Base-by-base conservation (phyloP, 2,329 filamentous ascomycete genomes). In the Clarireedia paspali region DNA sequence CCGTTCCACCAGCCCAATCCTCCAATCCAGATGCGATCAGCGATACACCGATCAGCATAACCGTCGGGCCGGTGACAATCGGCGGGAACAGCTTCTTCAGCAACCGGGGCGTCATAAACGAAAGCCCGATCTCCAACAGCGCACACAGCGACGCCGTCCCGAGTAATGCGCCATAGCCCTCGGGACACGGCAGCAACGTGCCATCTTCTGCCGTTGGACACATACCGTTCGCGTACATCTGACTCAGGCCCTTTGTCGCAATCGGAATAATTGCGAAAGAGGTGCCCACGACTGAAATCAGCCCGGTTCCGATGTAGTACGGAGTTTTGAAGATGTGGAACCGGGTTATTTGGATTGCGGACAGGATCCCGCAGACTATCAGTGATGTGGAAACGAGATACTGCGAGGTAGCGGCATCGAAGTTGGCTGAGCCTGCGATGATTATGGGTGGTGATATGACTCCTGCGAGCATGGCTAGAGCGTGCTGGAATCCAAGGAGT, bases 231-330 rank as follows among this genome's bases (percentile, higher is more conserved):
- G 40, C 74, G 38, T 92, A 92, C 87, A 91, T 92, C 67, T 92
- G 87, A 2, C 75, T 69, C 44, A 94, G 80, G 4, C 84, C 87
- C 47, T 88, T 86, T 34, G 79, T 80, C 1, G 88, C 87, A 26
- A 91, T 82, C 3, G 86, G 81, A 59, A 91, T 89, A 58, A 88
- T 85, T 47, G 86, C 78, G 67, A 92, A 92, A 0, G 87, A 89
- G 15, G 89, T 86, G 15, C 87, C 88, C 3, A 90, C 87, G 3
- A 91, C 89, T 0, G 86, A 89, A 57, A 94, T 84, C 24, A 94
- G 73, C 2, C 89, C 89, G 0, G 89, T 94, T 10, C 89, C 88
- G 57, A 91, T 72, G 61, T 83, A 89, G 68, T 91, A 91, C 71
- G 75, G 75, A 0, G 88, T 89, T 61, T 80, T 81, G 62, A 77